Evolutionary conservation across 2,329 filamentous ascomycete species (phyloP).

Genomic region (Claviceps africana): DNA sequence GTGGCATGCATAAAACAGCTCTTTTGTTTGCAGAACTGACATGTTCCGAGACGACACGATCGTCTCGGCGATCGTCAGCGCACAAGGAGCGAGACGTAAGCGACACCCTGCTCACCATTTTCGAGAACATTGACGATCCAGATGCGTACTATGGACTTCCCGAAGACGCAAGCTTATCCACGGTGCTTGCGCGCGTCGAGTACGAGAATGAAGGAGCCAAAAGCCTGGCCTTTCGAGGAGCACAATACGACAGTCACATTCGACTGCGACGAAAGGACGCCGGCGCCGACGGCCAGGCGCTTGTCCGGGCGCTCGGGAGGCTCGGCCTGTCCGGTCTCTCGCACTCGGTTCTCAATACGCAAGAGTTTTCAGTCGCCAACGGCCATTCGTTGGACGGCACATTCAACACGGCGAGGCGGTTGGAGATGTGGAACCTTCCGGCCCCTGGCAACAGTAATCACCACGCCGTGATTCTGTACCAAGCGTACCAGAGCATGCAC

Average conservation of each 20-base stretch:
- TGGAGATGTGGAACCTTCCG: slow-evolving; percentile 87
- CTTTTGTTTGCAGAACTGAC: slow-evolving; percentile 69
- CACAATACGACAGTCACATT: slow-evolving; percentile 78
- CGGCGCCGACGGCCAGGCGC: slow-evolving; percentile 47
- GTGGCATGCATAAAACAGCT: slow-evolving; percentile 77
- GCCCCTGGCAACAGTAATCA: slow-evolving; percentile 49
- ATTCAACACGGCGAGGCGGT: slow-evolving; percentile 62
- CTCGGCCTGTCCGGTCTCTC: slow-evolving; percentile 80
- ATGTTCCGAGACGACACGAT: slow-evolving; percentile 38
- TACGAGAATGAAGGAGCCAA: slow-evolving; percentile 82
- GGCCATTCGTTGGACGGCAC: slow-evolving; percentile 53
- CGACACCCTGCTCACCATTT: slow-evolving; percentile 66
- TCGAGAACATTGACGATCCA: slow-evolving; percentile 85
- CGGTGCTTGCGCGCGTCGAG: slow-evolving; percentile 68
- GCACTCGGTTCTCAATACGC: slow-evolving; percentile 58
- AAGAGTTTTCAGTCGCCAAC: slow-evolving; percentile 45
- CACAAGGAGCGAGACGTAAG: slow-evolving; percentile 40
- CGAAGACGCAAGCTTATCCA: slow-evolving; percentile 60
- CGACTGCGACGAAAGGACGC: slow-evolving; percentile 43
- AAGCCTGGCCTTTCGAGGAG: slow-evolving; percentile 78
- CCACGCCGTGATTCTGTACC: slow-evolving; percentile 59
- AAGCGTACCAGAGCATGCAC: slow-evolving; percentile 65
- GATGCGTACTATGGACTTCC: slow-evolving; percentile 90
- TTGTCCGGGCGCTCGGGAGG: slow-evolving; percentile 63
- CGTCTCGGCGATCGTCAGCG: slow-evolving; percentile 54